Evolutionary conservation across 257 asterid species (phyloP).

Genomic region (Orobanche coerulescens): DNA sequence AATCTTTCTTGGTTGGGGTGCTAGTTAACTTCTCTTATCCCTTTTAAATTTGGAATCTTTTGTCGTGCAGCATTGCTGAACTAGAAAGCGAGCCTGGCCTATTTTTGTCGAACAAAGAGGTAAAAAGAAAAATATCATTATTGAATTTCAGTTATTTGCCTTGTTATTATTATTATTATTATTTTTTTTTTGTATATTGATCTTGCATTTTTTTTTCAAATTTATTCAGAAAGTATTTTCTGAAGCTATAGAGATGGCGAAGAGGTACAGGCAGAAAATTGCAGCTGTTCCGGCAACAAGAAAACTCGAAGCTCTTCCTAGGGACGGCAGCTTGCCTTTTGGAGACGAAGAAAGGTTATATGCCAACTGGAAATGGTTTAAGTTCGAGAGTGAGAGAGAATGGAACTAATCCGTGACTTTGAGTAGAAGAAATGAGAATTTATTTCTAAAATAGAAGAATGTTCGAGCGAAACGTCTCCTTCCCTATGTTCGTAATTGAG

Average conservation of each 20-base stretch:
- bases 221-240: constrained; percentile 61
- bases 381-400: constrained; percentile 44
- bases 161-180: no score
- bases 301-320: constrained; percentile 44
- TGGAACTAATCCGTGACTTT: constrained; percentile 23
- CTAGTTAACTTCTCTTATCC: not conserved
- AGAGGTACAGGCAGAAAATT: constrained; percentile 58
- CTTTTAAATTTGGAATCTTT: constrained; percentile 17
- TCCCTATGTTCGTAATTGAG: not conserved
- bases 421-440: not conserved
- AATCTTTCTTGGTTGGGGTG: no score
- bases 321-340: constrained; percentile 46
- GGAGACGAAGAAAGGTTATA: constrained; percentile 61
- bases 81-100: constrained; percentile 94
- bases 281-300: constrained; percentile 29
- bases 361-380: constrained; percentile 91
- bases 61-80: constrained; percentile 59
- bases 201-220: not conserved
- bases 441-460: not conserved
- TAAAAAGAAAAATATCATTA: constrained; percentile 14
- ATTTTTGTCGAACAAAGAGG: constrained; percentile 74
- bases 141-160: not conserved
- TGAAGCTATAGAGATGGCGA: constrained; percentile 84
- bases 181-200: not conserved
- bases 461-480: not conserved